phyloP scores from a whole-genome alignment of 192 early-diverging fungal species.

The Mycoemilia scoparia region DNA sequence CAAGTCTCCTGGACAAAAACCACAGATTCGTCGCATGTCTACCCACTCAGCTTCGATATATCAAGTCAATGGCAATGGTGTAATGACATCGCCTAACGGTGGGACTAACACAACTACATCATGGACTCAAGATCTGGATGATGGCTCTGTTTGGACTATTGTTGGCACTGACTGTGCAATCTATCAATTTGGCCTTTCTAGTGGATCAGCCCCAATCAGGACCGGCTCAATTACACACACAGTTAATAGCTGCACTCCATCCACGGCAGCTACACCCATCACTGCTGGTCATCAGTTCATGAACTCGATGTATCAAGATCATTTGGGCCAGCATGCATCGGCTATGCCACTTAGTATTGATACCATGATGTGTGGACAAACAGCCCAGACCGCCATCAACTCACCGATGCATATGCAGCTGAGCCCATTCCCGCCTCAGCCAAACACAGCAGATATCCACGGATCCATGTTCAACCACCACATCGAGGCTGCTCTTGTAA shows the following conservation, averaged over 20 bases:
- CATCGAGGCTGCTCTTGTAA: no score
- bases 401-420: no score
- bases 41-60: constrained; percentile 12
- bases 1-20: constrained; percentile 1
- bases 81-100: not conserved
- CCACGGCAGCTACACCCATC: constrained; percentile 31
- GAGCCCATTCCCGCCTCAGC: no score
- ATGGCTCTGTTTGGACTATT: constrained; percentile 83
- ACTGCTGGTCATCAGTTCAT: constrained; percentile 20
- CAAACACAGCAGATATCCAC: no score
- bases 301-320: constrained; percentile 14
- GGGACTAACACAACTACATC: constrained; percentile 22
- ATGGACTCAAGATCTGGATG: constrained; percentile 68
- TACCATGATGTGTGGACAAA: no score
- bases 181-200: constrained; percentile 19
- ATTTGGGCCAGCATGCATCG: constrained; percentile 14
- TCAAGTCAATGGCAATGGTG: not conserved
- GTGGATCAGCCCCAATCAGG: constrained; percentile 5
- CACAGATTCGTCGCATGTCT: constrained; percentile 14
- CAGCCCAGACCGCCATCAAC: no score
- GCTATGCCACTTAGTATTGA: not conserved
- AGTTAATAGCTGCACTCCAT: constrained; percentile 2
- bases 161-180: constrained; percentile 53
- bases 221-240: not conserved
- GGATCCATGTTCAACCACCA: no score